Evolutionary conservation across 495 filamentous ascomycete species (phyloP).

Genomic region (Penicillium simplicissimum): DNA sequence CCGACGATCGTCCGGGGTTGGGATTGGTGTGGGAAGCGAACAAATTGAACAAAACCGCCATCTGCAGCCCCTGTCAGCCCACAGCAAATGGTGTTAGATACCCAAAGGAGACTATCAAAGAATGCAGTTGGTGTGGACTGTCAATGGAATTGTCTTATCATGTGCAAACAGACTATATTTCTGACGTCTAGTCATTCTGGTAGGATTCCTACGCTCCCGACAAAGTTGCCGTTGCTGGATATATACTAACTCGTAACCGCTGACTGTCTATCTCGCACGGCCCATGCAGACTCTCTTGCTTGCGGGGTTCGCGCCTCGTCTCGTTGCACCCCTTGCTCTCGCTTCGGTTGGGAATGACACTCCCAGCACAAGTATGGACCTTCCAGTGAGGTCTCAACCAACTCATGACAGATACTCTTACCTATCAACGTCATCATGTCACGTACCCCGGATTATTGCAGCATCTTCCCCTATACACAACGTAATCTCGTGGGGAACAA

Average conservation of each 20-base stretch:
- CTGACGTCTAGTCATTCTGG: too few relatives aligned
- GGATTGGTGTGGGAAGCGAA: constrained; percentile 22
- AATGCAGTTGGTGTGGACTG: too few relatives aligned
- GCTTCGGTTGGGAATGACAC: too few relatives aligned
- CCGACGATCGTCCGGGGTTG: constrained; percentile 15
- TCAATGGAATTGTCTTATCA: too few relatives aligned
- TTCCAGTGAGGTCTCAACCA: too few relatives aligned
- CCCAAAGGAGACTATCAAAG: too few relatives aligned
- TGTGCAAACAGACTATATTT: too few relatives aligned
- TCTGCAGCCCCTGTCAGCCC: constrained; percentile 24
- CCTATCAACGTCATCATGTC: not conserved
- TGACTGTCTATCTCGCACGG: constrained; percentile 11
- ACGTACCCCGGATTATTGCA: not conserved
- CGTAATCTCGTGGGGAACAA: not conserved
- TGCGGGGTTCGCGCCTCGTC: constrained; percentile 9
- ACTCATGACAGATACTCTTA: too few relatives aligned
- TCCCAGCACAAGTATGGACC: too few relatives aligned
- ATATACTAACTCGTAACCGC: not conserved
- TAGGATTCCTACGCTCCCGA: not conserved
- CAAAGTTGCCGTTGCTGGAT: not conserved
- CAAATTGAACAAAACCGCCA: constrained; percentile 7
- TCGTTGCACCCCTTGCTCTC: not conserved
- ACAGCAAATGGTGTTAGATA: not conserved
- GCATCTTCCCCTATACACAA: not conserved
- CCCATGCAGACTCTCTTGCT: constrained; percentile 11